phyloP scores from a whole-genome alignment of 352 stramenopile genomes.

The Globisporangium canariense region DNA sequence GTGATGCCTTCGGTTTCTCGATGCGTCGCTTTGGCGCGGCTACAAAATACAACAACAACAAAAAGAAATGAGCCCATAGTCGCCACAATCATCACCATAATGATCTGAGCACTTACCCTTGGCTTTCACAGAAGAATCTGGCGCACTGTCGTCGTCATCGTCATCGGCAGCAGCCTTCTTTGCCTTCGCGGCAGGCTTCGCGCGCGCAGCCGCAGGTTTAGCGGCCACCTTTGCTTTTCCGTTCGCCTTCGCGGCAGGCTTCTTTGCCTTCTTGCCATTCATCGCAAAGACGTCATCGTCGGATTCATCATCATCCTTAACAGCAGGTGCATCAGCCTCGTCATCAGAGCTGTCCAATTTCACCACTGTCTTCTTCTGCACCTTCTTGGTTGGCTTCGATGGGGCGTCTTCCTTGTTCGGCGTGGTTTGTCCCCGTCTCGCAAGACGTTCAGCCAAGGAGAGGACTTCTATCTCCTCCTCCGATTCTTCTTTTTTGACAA shows the following conservation, averaged over 20 bases:
- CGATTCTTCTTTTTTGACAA: constrained; percentile 30
- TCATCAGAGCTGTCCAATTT: constrained; percentile 54
- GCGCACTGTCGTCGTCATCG: constrained; percentile 9
- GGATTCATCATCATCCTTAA: constrained; percentile 14
- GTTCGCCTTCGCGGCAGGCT: constrained; percentile 35
- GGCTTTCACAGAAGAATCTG: constrained; percentile 24
- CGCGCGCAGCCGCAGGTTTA: constrained; percentile 13
- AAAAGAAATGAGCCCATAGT: not conserved
- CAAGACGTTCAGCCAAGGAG: constrained; percentile 67
- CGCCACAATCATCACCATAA: not conserved
- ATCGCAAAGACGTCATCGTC: constrained; percentile 76
- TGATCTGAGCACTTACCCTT: constrained; percentile 17
- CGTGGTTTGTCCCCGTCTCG: constrained; percentile 43
- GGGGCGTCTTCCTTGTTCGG: constrained; percentile 35
- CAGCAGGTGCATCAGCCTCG: constrained; percentile 12
- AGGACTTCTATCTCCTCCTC: constrained; percentile 72
- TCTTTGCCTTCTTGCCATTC: constrained; percentile 35
- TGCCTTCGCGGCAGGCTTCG: constrained; percentile 36
- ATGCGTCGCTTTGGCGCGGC: constrained; percentile 11
- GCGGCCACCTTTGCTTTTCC: constrained; percentile 15
- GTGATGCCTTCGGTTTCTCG: constrained; percentile 14
- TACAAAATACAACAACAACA: not conserved
- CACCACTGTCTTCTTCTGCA: constrained; percentile 20
- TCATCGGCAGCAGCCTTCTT: constrained; percentile 16
- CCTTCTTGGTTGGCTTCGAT: constrained; percentile 25